These are phyloP conservation scores for Lentinula guzmanii DNA, from an alignment of 768 basidiomycete species.

Conservation along the genomic window DNA sequence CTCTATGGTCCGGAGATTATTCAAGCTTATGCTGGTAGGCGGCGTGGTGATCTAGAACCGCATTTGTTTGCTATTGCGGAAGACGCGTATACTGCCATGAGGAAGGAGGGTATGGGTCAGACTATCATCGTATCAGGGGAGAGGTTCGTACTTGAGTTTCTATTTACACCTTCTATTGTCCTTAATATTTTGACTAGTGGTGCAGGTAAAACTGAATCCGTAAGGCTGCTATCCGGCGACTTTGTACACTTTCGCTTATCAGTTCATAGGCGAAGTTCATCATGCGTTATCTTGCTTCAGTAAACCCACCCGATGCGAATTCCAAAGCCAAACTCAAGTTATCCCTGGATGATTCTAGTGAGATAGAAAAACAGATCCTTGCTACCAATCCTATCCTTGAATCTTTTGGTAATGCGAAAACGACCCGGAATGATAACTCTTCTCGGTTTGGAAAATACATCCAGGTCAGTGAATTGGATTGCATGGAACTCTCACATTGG, in stretches of 20 bases:
- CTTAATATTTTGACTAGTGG: slow-evolving; percentile 49
- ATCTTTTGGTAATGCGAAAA: slow-evolving; percentile 99
- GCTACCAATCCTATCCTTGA: slow-evolving; percentile 99
- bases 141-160: slow-evolving; percentile 48
- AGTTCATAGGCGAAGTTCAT: slow-evolving; percentile 85
- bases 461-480: slow-evolving; percentile 53
- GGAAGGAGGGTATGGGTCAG: slow-evolving; percentile 88
- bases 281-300: slow-evolving; percentile 97
- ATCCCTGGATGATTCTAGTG: slow-evolving; percentile 81
- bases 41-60: slow-evolving; percentile 92
- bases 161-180: slow-evolving; percentile 9
- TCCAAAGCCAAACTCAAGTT: slow-evolving; percentile 62
- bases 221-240: slow-evolving; percentile 26
- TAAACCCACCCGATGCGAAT: slow-evolving; percentile 70
- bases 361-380: slow-evolving; percentile 94
- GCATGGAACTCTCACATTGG: not conserved
- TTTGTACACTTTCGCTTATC: not conserved
- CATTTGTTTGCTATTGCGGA: slow-evolving; percentile 99
- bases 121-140: slow-evolving; percentile 99
- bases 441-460: slow-evolving; percentile 99
- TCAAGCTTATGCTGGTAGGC: slow-evolving; percentile 89
- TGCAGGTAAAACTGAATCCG: slow-evolving; percentile 98
- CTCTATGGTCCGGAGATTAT: slow-evolving; percentile 97
- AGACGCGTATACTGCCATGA: slow-evolving; percentile 98
- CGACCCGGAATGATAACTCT: slow-evolving; percentile 97